Base-by-base conservation (phyloP, 208 protist species). In the Leishmania aethiopica region DNA sequence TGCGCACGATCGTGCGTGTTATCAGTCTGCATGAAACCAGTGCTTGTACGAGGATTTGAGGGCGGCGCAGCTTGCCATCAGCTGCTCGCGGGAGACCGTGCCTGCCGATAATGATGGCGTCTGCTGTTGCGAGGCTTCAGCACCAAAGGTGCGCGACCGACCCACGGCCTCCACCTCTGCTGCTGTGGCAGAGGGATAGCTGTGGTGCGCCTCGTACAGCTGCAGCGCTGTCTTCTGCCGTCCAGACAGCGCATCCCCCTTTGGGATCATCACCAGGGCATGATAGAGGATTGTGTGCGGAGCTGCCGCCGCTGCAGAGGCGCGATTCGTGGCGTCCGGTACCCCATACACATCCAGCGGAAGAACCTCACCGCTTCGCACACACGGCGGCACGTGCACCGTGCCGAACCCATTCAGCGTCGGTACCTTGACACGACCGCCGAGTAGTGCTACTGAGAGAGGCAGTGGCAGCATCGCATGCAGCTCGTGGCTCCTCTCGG, bases 381-480 rank as follows among this genome's bases (percentile, higher is more conserved):
- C 92, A 55, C 92, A 95, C 57, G 94, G 91, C 69, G 94, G 93
- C 19, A 97, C 88, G 28, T 87, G 92, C 73, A 96, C 73, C 15
- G 77, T 70, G 59, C 76, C 75, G 7, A 42, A 62, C 1, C 85
- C 89, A 15, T 60, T 72, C 51, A 96, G 76, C 3, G 90, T 94
- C 22, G 90, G 91, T 53, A 95, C 91, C 35, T 49, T 74, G n/a
- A 96, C 92, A 13, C 95, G 67, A 1, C 93, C 94, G 32, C 95
- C 95, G 3, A 98, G 88, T 45, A 97, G 81, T 49, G 94, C 92
- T 11, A 86, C 88, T 8, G 93, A 93, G 32, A 97, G 87, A 60
- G 92, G 89, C 70, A 98, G 73, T 25, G 94, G 95, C 64, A 97
- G 79, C 84, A 97, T 89, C 57, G 93, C 89, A 71, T 97, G 92